phyloP scores from a whole-genome alignment of 768 basidiomycete species.

The Lentinus tigrinus region DNA sequence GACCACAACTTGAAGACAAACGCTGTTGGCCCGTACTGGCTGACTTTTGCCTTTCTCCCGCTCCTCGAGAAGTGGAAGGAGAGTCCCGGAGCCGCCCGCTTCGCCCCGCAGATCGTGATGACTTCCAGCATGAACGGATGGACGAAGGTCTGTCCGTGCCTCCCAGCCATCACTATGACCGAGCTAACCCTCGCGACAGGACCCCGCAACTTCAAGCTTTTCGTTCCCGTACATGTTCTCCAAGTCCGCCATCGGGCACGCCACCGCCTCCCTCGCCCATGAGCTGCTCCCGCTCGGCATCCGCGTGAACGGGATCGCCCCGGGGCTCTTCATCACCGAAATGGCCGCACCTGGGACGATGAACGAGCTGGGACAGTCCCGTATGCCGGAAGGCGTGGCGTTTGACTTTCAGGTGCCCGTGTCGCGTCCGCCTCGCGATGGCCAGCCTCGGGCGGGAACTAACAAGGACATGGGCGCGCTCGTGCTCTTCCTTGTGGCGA shows the following conservation, averaged over 20 bases:
- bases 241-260: conserved; percentile 48
- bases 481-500: conserved; percentile 43
- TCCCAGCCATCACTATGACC: too few species aligned
- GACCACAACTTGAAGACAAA: conserved; percentile 39
- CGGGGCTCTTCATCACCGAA: conserved; percentile 35
- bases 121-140: conserved; percentile 53
- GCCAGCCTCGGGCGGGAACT: conserved; percentile 26
- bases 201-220: conserved; percentile 38
- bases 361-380: conserved; percentile 27
- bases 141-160: conserved; percentile 41
- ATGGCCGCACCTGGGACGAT: conserved; percentile 28
- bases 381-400: conserved; percentile 8
- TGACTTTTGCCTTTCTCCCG: conserved; percentile 57
- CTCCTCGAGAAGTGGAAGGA: conserved; percentile 48
- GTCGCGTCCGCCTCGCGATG: conserved; percentile 18
- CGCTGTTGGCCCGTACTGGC: conserved; percentile 50
- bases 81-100: conserved; percentile 28
- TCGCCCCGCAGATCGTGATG: conserved; percentile 49
- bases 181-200: too few species aligned
- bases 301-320: conserved; percentile 48
- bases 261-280: conserved; percentile 45
- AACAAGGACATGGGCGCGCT: conserved; percentile 43
- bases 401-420: conserved; percentile 36
- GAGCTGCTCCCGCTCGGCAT: conserved; percentile 47
- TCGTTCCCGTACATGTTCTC: conserved; percentile 47